Evolutionary conservation across 2,329 filamentous ascomycete species (phyloP), one percentile per base, ranked within the genome.

Genomic region (Domatiomyces catenatus): DNA sequence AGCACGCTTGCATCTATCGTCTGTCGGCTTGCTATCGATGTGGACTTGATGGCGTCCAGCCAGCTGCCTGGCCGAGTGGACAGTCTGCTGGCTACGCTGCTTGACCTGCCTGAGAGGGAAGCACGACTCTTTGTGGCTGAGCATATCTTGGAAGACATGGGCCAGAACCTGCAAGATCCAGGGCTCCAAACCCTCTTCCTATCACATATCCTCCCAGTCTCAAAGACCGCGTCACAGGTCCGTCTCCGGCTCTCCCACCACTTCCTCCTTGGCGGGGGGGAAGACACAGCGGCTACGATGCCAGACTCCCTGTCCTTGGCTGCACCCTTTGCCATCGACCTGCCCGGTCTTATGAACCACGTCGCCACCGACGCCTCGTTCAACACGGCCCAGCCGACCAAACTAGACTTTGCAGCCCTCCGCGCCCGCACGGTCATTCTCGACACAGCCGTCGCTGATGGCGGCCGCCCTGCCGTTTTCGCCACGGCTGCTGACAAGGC

Each of bases 361-460:
- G 39, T 60, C 32, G 50, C 54, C 2, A 51, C 55, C 12, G 47
- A 52, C 46, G 63, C 18, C 17, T 60, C 56, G 42, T 46, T 54
- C 44, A 54, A 54, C 44, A 43, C 49, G 46, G 47, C 48, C 36
- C 52, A 49, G 32, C 54, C 50, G 42, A 50, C 47, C 44, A 42
- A 52, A 10, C 65, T 66, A 15, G 69, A 94, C 65, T 94, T 85
- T 65, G 69, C 72, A 15, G 73, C 81, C 50, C 74, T 95, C 1
- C 71, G 74, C 32, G 80, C 84, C 2, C 72, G 80, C 15, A 71
- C 85, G 2, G 67, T 74, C 2, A 75, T 93, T 18, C 75, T 95
- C 4, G 83, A 92, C 61, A 76, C 86, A 42, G 82, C 79, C 15
- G 72, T 95, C 48, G 85, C 86, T 53, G 77, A 82, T 52, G 85